Evolutionary conservation across 306 rosid species (phyloP), one percentile per base, ranked within the genome.

Genomic region (Trifolium repens): DNA sequence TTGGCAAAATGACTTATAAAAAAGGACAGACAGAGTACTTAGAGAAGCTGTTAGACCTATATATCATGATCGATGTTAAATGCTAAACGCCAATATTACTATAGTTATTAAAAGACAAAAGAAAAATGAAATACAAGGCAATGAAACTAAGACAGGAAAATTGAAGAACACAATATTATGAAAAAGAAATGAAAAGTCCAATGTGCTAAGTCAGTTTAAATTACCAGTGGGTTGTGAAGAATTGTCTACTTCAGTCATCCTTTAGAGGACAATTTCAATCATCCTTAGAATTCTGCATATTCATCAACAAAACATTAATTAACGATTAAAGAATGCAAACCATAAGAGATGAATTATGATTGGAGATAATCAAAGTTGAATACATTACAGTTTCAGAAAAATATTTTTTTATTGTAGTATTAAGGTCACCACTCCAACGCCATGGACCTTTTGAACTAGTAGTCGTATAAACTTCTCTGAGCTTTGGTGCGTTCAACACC

Each of bases 361-460:
- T 9, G 40, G 50, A 60, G 37, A 50, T 3, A 3, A 64, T 64
- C 10, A 52, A 44, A 1, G 10, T 53, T 32, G 22, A 11, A 15
- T 15, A 7, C 71, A 39, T 42, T 72, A 72, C 78, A 62, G 9
- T 27, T 44, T 58, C 6, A 40, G 9, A 7, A 3, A 35, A 75
- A 49, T 35, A 4, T 12, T 14, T 37, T 19, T 0, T 1, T 19
- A 75, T 9, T 0, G 69, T 55, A 26, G 46, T 32, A 34, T 72
- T 79, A 44, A 73, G 74, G 55, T 79, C 78, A 19, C 63, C 74
- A 7, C 54, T 54, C 83, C 69, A 64, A 22, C 12, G 11, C 63
- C 16, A 26, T 57, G 12, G 35, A 9, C 15, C 32, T 24, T 57
- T 30, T 57, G 15, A 19, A 19, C 54, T 13, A 47, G 5, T 0